phyloP scores from a whole-genome alignment of 176 grass and related monocot genomes.

The Panicum miliaceum region DNA sequence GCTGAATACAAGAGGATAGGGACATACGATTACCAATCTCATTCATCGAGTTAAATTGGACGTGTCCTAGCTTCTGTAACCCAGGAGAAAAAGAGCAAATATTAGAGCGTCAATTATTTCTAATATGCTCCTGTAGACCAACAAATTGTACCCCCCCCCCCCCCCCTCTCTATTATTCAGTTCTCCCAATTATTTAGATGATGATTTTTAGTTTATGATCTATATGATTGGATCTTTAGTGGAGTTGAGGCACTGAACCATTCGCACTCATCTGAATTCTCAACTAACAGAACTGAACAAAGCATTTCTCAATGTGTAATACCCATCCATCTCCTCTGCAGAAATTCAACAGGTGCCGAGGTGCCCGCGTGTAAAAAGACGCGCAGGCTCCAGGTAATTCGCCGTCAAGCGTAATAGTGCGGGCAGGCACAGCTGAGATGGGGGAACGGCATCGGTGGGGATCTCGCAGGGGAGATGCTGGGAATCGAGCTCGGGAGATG shows the following conservation, averaged over 20 bases:
- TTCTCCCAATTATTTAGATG: not conserved
- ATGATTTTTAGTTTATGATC: not conserved
- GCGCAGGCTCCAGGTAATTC: not conserved
- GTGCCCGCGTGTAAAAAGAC: slow-evolving; percentile 2
- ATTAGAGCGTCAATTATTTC: too few relatives aligned
- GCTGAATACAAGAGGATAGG: not conserved
- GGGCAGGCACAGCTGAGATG: not conserved
- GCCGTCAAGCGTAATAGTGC: not conserved
- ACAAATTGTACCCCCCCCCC: too few relatives aligned
- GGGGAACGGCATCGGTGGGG: slow-evolving; percentile 32
- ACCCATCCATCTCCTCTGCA: not conserved
- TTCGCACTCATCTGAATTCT: too few relatives aligned
- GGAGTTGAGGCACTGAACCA: not conserved
- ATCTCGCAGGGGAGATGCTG: slow-evolving; percentile 47
- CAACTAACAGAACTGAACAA: too few relatives aligned
- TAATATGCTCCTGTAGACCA: not conserved
- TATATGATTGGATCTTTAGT: not conserved
- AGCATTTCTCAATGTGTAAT: not conserved
- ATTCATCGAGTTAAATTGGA: not conserved
- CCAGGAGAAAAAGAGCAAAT: not conserved
- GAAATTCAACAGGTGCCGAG: not conserved
- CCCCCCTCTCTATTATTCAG: not conserved
- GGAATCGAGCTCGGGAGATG: slow-evolving; percentile 56
- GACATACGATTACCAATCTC: not conserved
- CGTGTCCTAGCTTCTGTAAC: not conserved